Evolutionary conservation across 192 early-diverging fungal species (phyloP).

Genomic region (Kickxella alabastrina): DNA sequence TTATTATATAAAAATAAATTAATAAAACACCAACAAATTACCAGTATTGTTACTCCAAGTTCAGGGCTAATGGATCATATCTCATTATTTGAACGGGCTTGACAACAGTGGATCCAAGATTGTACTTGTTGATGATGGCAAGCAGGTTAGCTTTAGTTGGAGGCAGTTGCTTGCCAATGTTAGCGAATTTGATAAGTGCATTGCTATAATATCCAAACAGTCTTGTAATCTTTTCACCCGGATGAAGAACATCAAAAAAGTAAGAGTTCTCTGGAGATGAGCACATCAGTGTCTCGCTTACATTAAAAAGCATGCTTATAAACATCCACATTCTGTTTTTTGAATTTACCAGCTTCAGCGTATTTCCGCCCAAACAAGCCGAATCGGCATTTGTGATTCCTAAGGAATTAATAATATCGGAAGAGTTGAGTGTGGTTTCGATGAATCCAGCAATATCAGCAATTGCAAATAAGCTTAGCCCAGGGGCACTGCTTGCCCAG

Average conservation of each 20-base stretch:
- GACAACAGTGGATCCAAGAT: background rate
- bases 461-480: background rate
- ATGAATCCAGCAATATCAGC: background rate
- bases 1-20: no score
- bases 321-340: no score
- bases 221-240: slow-evolving; percentile 2
- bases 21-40: no score
- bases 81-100: slow-evolving; percentile 9
- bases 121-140: slow-evolving; percentile 1
- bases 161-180: background rate
- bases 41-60: no score
- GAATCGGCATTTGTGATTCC: slow-evolving; percentile 1
- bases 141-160: slow-evolving; percentile 2
- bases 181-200: background rate
- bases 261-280: background rate
- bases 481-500: background rate
- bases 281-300: no score
- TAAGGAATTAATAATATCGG: background rate
- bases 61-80: background rate
- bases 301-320: no score
- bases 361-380: background rate
- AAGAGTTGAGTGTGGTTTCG: background rate
- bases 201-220: slow-evolving; percentile 3
- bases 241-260: slow-evolving; percentile 8
- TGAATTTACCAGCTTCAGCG: no score